Percentiles rank a stretch among this genome's conserved stretches.
phyloP scores from a whole-genome alignment of 352 stramenopile species.

The Pythium graminicola region DNA sequence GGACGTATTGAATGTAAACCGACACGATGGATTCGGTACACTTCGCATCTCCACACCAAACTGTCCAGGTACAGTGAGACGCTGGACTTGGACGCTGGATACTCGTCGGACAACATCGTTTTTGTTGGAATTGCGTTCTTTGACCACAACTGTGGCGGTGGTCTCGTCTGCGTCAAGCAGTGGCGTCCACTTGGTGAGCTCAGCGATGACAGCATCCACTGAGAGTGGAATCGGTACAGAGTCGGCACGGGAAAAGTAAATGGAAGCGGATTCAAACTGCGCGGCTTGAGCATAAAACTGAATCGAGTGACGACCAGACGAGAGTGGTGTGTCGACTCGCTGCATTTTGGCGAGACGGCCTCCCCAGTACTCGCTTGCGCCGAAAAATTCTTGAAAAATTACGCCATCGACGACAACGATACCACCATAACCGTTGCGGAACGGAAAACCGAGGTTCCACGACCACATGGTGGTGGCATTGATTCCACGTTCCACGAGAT shows the following conservation, averaged over 20 bases:
- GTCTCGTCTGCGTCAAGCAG: conserved; percentile 28
- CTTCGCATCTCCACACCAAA: conserved; percentile 33
- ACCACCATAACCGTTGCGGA: conserved; percentile 40
- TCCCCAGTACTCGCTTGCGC: conserved; percentile 36
- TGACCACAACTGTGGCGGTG: conserved; percentile 24
- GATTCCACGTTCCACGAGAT: conserved; percentile 14
- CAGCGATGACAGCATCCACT: conserved; percentile 20
- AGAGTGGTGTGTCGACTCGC: conserved; percentile 36
- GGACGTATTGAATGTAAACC: conserved; percentile 34
- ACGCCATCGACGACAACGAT: conserved; percentile 39
- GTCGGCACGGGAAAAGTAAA: conserved; percentile 41
- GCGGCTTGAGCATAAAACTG: conserved; percentile 40
- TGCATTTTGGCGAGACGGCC: conserved; percentile 30
- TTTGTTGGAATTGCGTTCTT: conserved; percentile 30
- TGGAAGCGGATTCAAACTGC: conserved; percentile 40
- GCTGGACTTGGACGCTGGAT: conserved; percentile 39
- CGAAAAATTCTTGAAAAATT: conserved; percentile 41
- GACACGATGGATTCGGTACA: conserved; percentile 29
- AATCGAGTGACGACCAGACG: conserved; percentile 31
- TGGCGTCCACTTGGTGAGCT: conserved; percentile 34
- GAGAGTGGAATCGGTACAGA: conserved; percentile 25
- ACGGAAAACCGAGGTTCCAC: conserved; percentile 51
- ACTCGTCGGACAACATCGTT: conserved; percentile 38
- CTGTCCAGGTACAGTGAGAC: conserved; percentile 28
- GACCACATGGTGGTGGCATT: conserved; percentile 32